These are phyloP conservation scores for Phialophora chinensis DNA, from an alignment of 2,329 filamentous ascomycete genomes.

Conservation along the genomic window DNA sequence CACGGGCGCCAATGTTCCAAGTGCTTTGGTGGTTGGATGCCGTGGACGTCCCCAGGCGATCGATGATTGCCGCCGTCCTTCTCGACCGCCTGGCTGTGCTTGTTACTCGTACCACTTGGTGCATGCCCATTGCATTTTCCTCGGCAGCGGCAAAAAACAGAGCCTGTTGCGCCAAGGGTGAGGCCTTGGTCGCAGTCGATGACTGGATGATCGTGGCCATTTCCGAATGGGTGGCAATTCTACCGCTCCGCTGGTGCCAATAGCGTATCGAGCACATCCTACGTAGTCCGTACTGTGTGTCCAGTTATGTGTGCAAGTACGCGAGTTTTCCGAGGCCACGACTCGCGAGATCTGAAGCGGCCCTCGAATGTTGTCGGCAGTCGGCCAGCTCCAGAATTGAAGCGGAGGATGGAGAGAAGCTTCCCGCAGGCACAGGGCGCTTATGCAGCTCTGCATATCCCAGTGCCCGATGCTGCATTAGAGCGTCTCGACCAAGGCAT, in stretches of 20 bases:
- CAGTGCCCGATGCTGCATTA: constrained; percentile 21
- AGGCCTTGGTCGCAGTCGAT: not conserved
- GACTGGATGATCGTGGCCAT: constrained; percentile 13
- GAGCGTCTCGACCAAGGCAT: constrained; percentile 10
- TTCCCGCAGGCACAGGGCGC: constrained; percentile 3
- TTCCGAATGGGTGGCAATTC: constrained; percentile 10
- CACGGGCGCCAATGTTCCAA: not conserved
- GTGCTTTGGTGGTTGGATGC: not conserved
- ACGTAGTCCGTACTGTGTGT: not conserved
- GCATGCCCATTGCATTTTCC: not conserved
- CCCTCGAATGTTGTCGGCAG: constrained; percentile 9
- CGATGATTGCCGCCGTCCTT: not conserved
- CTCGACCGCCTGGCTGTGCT: not conserved
- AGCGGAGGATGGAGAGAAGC: constrained; percentile 15
- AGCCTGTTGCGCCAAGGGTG: not conserved
- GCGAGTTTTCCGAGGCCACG: constrained; percentile 4
- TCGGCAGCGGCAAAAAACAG: constrained; percentile 11
- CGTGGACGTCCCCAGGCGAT: not conserved
- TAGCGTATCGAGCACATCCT: constrained; percentile 2
- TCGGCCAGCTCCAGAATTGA: constrained; percentile 16
- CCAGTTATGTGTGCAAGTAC: not conserved
- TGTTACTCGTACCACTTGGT: not conserved
- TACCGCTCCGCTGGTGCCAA: constrained; percentile 9
- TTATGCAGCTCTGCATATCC: constrained; percentile 20
- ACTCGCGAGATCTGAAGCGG: constrained; percentile 12